Base-by-base conservation (phyloP, 1,284 basidiomycete species). In the Paramarasmius palmivorus region DNA sequence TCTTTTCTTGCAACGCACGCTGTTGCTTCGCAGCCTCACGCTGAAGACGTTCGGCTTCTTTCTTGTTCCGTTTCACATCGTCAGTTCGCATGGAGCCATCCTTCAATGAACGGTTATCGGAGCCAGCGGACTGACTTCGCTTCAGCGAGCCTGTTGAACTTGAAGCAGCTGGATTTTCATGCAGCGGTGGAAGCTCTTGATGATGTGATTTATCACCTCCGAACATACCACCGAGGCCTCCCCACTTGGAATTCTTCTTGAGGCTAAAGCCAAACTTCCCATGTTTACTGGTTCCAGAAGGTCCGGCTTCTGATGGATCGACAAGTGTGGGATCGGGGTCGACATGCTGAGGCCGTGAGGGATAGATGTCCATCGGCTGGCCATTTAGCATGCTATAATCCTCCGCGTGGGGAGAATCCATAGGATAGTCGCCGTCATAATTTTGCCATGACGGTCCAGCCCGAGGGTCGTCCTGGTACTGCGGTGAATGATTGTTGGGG, bases 1-100 rank as follows among this genome's bases (percentile, higher is more conserved):
- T 83, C 67, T 86, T 85, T 68, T 89, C 84, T 26, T 84, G 86
- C 44, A 92, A 82, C 55, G 88, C 84, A 57, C 94, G 91, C 58
- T 89, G 88, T 57, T 93, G 89, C 67, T 89, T 87, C 74, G 96
- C 93, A 23, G 92, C 90, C 69, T 98, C 93, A 54, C 85, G 84
- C 35, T 89, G 87, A 49, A 90, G 75, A 49, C 86, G 82, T 68
- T 95, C 90, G 1, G 91, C 92, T 70, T 95, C 92, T 76, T 95
- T 95, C 78, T 93, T 94, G 65, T 75, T 77, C 58, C 84, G 80
- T 72, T 90, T 88, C 76, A 95, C 95, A 55, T 87, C 79, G 66
- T 96, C 92, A 56, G 74, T 72, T 26, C 72, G 71, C 23, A 69
- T 65, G 38, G 68, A 68, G 14, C 65, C 86, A 12, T 38, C 45